Evolutionary conservation across 257 asterid species (phyloP).

Genomic region (Nicotiana undulata): DNA sequence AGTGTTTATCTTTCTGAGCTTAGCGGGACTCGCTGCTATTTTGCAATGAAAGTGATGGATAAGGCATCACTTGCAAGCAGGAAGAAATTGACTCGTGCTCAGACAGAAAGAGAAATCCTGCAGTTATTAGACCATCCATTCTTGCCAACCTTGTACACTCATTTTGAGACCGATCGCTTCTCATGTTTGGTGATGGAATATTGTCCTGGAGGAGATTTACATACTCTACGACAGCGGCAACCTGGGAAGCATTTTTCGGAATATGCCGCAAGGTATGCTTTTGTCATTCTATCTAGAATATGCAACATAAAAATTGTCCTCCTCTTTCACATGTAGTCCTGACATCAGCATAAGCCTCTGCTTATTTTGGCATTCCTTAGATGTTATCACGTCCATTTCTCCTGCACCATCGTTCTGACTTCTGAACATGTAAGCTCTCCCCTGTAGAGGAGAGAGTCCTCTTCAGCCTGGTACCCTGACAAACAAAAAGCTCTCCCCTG

Average conservation of each 20-base stretch:
- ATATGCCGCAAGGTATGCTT: conserved; percentile 45
- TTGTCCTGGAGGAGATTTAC: conserved; percentile 58
- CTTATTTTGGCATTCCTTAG: background rate
- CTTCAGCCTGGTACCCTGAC: no score
- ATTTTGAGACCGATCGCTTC: conserved; percentile 49
- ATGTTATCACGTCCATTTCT: no score
- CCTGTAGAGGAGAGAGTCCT: no score
- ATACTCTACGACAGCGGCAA: conserved; percentile 42
- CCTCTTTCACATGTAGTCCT: background rate
- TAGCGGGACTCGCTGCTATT: conserved; percentile 36
- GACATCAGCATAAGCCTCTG: background rate
- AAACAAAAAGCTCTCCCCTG: no score
- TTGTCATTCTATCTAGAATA: background rate
- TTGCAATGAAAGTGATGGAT: conserved; percentile 55
- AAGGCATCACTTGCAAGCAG: conserved; percentile 47
- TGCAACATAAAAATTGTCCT: background rate
- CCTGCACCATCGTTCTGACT: no score
- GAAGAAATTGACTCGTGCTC: conserved; percentile 41
- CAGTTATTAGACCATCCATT: conserved; percentile 55
- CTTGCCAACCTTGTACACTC: conserved; percentile 51
- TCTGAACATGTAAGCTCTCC: no score
- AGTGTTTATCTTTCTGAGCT: conserved; percentile 51
- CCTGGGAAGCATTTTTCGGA: conserved; percentile 54
- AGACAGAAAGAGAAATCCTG: conserved; percentile 47
- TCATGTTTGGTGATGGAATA: conserved; percentile 52